Evolutionary conservation across 2,329 filamentous ascomycete genomes (phyloP).

Genomic region (Drechslerella coelobrocha): DNA sequence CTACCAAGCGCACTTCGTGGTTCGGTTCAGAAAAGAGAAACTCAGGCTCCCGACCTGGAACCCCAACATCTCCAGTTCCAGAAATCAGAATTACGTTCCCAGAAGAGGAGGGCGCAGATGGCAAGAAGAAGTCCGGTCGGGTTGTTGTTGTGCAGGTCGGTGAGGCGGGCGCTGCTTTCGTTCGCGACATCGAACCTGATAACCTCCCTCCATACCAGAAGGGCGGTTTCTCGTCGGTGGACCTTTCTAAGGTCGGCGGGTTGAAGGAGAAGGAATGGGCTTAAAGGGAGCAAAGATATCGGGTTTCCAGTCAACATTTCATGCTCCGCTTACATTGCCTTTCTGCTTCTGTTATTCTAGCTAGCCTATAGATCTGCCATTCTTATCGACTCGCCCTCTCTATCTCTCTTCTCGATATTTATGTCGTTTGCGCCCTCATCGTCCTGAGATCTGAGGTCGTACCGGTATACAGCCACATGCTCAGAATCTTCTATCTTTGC

Average conservation of each 20-base stretch:
- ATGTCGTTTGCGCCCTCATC: slow-evolving; percentile 12
- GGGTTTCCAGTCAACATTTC: slow-evolving; percentile 22
- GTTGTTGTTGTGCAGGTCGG: slow-evolving; percentile 92
- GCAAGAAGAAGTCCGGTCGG: slow-evolving; percentile 80
- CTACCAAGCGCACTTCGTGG: slow-evolving; percentile 49
- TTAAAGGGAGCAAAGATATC: slow-evolving; percentile 21
- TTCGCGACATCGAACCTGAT: slow-evolving; percentile 77
- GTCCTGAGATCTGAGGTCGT: slow-evolving; percentile 25
- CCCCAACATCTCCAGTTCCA: slow-evolving; percentile 80
- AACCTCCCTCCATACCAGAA: slow-evolving; percentile 75
- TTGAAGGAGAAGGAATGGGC: slow-evolving; percentile 80
- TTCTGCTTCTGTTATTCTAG: slow-evolving; percentile 42
- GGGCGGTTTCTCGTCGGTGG: slow-evolving; percentile 92
- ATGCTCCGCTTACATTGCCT: slow-evolving; percentile 14
- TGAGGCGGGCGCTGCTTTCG: slow-evolving; percentile 77
- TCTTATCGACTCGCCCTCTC: slow-evolving; percentile 1
- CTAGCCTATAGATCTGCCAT: slow-evolving; percentile 21
- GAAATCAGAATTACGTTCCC: slow-evolving; percentile 99
- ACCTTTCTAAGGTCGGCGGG: slow-evolving; percentile 92
- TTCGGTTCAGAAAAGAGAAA: slow-evolving; percentile 53
- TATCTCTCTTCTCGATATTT: slow-evolving; percentile 32
- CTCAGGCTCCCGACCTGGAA: slow-evolving; percentile 53
- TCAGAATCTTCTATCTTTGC: slow-evolving; percentile 46
- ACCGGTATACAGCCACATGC: slow-evolving; percentile 34
- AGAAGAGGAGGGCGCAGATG: slow-evolving; percentile 86